phyloP scores from a whole-genome alignment of 805 yeast genomes.

The Saccharomyces eubayanus region DNA sequence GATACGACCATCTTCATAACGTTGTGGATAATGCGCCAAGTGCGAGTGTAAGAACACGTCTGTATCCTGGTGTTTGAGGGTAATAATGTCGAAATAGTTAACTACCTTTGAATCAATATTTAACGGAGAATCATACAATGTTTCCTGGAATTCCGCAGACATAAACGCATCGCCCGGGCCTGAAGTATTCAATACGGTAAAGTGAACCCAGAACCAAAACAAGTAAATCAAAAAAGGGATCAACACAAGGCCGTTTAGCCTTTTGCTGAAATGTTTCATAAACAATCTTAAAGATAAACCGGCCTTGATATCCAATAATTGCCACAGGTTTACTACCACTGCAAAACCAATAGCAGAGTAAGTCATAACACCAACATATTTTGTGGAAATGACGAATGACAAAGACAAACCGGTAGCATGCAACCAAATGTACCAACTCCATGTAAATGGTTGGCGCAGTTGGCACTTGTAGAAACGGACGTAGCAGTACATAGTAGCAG shows the following conservation, averaged over 20 bases:
- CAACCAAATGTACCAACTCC: constrained; percentile 84
- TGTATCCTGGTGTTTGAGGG: constrained; percentile 75
- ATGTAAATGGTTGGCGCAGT: constrained; percentile 57
- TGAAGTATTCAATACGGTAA: constrained; percentile 67
- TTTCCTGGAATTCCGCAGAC: constrained; percentile 93
- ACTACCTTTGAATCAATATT: constrained; percentile 64
- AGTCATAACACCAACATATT: constrained; percentile 92
- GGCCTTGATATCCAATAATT: constrained; percentile 59
- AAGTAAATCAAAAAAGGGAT: constrained; percentile 77
- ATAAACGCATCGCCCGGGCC: constrained; percentile 95
- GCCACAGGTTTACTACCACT: constrained; percentile 83
- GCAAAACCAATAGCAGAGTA: constrained; percentile 82
- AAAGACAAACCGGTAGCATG: constrained; percentile 73
- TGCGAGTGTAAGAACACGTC: constrained; percentile 80
- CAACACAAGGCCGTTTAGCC: constrained; percentile 62
- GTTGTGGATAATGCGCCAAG: constrained; percentile 62
- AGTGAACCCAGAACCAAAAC: constrained; percentile 89
- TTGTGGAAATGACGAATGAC: constrained; percentile 89
- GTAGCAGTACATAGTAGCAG: constrained; percentile 68
- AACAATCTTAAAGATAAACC: constrained; percentile 55
- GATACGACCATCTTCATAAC: constrained; percentile 93
- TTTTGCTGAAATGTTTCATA: constrained; percentile 62
- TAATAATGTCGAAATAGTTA: constrained; percentile 66
- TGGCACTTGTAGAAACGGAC: constrained; percentile 65
- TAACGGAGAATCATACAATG: constrained; percentile 73